Base-by-base conservation (phyloP, 495 filamentous ascomycete genomes). In the Podospora bellae-mahoneyi region DNA sequence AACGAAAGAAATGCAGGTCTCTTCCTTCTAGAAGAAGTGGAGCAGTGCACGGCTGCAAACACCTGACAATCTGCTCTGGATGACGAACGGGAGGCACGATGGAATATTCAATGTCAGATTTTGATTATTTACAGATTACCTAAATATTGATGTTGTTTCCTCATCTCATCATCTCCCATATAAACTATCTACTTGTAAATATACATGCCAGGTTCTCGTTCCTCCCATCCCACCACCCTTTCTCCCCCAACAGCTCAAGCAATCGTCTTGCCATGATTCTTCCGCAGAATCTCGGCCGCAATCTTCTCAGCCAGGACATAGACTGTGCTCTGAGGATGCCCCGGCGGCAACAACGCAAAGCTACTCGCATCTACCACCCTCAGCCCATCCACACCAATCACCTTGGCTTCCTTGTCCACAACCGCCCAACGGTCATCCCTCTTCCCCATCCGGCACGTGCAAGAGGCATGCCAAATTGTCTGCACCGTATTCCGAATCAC, bases 301-400 rank as follows among this genome's bases (percentile, higher is more conserved):
- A 61, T 61, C 23, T 61, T 61, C 59, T 61, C 59, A 27, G 59
- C 59, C 26, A 61, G 27, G 26, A 32, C 15, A 27, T 61, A 61
- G 10, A 61, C 59, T 0, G 59, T 61, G 18, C 59, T 61, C 68
- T 78, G 68, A 1, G 84, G 84, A 67, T 85, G 83, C 0, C 82
- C 82, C 0, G 84, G 80, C 5, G 79, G 78, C 27, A 83, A 64
- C 19, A 85, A 75, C 2, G 84, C 77, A 61, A 85, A 79, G 1
- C 80, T 59, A 34, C 73, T 81, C 5, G 79, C 56, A 67, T 78
- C 77, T 54, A 89, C 81, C 4, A 75, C 80, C 1, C 79, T 73
- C 18, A 87, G 70, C 16, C 88, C 85, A 5, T 84, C 71, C 2
- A 74, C 78, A 60, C 89, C 86, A 75, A 78, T 66, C 69, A 80